Percentiles rank a stretch among this genome's conserved stretches.
phyloP scores from a whole-genome alignment of 345 rosid species.

The Reutealis trisperma region DNA sequence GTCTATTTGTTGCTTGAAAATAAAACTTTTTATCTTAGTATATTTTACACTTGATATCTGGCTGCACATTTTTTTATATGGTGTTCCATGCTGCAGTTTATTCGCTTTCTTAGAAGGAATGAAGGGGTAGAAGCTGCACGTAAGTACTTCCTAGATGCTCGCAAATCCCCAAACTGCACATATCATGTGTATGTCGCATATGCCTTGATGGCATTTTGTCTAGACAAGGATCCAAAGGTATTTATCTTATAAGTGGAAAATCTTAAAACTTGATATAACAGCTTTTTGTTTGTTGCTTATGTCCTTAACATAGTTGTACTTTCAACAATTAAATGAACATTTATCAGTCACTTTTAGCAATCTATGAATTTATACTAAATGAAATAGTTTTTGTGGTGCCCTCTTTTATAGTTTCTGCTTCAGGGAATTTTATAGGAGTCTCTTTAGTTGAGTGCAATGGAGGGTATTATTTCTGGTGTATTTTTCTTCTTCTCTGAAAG shows the following conservation, averaged over 20 bases:
- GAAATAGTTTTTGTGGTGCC: neutral
- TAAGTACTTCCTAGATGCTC: slow-evolving; percentile 86
- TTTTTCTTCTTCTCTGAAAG: neutral
- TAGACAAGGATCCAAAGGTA: slow-evolving; percentile 94
- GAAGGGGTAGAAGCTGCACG: slow-evolving; percentile 98
- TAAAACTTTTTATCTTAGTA: neutral
- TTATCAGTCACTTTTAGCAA: neutral
- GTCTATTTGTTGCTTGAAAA: neutral
- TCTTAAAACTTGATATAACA: neutral
- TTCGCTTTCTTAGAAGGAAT: slow-evolving; percentile 82
- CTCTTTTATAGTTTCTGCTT: neutral
- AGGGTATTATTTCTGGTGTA: neutral
- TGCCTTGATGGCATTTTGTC: slow-evolving; percentile 87
- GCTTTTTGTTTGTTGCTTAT: neutral
- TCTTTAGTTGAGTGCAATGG: neutral
- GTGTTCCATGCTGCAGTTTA: slow-evolving; percentile 52
- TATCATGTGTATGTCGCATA: slow-evolving; percentile 93
- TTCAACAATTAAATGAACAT: neutral
- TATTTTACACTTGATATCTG: neutral
- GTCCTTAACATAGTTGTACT: neutral
- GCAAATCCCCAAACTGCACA: slow-evolving; percentile 78
- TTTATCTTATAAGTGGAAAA: neutral
- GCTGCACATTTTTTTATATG: slow-evolving; percentile 17
- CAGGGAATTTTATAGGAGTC: neutral
- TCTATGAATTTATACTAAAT: slow-evolving; percentile 3